Percentiles rank a stretch among this genome's conserved stretches.
These are phyloP conservation scores for Glycine latifolia DNA, from an alignment of 306 rosid species.

Conservation along the genomic window DNA sequence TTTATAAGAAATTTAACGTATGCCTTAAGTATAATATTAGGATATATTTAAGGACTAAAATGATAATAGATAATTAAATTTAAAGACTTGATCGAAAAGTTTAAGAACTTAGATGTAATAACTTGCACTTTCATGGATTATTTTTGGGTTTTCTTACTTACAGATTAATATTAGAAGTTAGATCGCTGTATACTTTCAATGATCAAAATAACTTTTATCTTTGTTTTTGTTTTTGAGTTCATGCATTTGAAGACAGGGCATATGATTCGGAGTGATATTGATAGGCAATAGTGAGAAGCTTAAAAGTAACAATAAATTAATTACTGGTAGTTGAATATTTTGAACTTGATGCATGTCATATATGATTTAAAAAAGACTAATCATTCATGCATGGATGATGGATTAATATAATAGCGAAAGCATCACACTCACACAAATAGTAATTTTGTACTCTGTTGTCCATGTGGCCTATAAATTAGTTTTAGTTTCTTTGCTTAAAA, in stretches of 20 bases:
- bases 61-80: too few relatives aligned
- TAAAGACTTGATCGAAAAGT: too few relatives aligned
- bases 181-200: too few relatives aligned
- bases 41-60: too few relatives aligned
- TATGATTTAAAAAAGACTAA: neutral
- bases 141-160: too few relatives aligned
- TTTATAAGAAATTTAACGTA: too few relatives aligned
- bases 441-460: neutral
- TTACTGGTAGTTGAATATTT: neutral
- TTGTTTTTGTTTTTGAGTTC: too few relatives aligned
- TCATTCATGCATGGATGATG: neutral
- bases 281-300: neutral
- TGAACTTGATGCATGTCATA: neutral
- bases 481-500: slow-evolving; percentile 18
- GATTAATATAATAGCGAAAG: neutral
- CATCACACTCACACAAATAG: neutral
- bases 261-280: slow-evolving; percentile 18
- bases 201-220: too few relatives aligned
- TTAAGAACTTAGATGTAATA: too few relatives aligned
- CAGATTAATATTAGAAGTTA: too few relatives aligned
- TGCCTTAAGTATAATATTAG: too few relatives aligned
- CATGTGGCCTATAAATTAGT: neutral
- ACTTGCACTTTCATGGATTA: too few relatives aligned
- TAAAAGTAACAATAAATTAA: neutral
- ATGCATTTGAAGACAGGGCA: neutral